A percentile compares a stretch with the other conserved stretches of the same genome.
Evolutionary conservation across 768 basidiomycete genomes (phyloP).

Genomic region (Kwoniella dejecticola): DNA sequence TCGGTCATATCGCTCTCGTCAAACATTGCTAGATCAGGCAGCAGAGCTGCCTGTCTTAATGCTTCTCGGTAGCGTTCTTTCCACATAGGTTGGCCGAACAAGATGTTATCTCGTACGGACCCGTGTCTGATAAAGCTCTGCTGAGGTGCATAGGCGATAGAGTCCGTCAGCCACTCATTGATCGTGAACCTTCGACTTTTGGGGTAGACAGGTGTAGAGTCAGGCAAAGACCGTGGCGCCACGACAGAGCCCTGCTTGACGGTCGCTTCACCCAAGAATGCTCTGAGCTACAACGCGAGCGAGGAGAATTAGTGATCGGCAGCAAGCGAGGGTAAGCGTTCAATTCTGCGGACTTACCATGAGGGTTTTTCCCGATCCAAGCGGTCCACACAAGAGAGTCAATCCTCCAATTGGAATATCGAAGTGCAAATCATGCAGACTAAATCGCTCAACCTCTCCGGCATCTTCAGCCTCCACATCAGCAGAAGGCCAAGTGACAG

Average conservation of each 20-base stretch:
- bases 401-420: slow-evolving; percentile 34
- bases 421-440: slow-evolving; percentile 34
- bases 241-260: slow-evolving; percentile 32
- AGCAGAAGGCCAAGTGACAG: slow-evolving; percentile 42
- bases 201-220: slow-evolving; percentile 32
- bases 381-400: slow-evolving; percentile 48
- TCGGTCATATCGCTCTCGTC: slow-evolving; percentile 50
- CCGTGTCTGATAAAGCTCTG: slow-evolving; percentile 50
- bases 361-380: slow-evolving; percentile 54
- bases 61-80: slow-evolving; percentile 42
- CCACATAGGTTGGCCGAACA: slow-evolving; percentile 53
- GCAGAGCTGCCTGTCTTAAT: slow-evolving; percentile 39
- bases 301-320: background rate
- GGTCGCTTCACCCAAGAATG: slow-evolving; percentile 45
- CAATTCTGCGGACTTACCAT: slow-evolving; percentile 39
- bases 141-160: slow-evolving; percentile 49
- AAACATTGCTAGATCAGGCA: slow-evolving; percentile 47
- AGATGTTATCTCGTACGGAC: slow-evolving; percentile 61
- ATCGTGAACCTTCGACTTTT: slow-evolving; percentile 17
- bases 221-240: slow-evolving; percentile 32
- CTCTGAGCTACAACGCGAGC: slow-evolving; percentile 40
- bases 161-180: slow-evolving; percentile 35
- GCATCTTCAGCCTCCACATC: background rate
- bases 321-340: background rate
- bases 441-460: slow-evolving; percentile 28